Conservation (phyloP, 2,329 filamentous ascomycete genomes). For the Aspergillus hiratsukae region DNA sequence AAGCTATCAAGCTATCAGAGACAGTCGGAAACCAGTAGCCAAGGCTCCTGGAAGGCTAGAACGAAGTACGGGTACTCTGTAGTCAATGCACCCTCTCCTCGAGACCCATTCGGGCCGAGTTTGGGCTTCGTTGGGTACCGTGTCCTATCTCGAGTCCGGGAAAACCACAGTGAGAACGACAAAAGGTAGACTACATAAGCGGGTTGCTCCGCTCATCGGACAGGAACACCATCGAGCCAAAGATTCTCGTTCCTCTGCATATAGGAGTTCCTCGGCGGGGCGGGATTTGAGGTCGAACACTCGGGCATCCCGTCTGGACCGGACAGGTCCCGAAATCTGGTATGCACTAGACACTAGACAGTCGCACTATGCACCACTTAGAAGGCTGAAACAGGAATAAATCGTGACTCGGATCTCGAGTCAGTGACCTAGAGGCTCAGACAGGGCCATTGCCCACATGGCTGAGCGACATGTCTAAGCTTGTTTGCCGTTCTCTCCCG, state of each 20-base stretch:
- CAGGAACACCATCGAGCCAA: not conserved
- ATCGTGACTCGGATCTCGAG: not conserved
- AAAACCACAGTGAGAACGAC: not conserved
- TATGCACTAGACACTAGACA: not conserved
- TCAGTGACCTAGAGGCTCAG: not conserved
- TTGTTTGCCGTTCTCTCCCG: not conserved
- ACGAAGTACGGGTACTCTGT: no score
- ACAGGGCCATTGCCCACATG: not conserved
- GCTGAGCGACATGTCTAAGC: not conserved
- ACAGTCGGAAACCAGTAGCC: not conserved
- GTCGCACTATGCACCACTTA: not conserved
- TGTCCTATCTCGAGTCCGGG: not conserved
- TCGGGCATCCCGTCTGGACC: conserved; percentile 17
- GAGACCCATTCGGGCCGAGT: not conserved
- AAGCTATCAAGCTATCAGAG: not conserved
- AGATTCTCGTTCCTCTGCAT: not conserved
- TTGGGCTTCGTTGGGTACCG: not conserved
- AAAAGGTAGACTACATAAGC: not conserved
- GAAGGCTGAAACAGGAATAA: not conserved
- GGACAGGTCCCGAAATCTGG: conserved; percentile 11
- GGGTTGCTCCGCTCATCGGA: not conserved
- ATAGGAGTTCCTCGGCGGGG: conserved; percentile 10
- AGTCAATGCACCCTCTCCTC: not conserved
- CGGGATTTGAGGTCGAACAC: conserved; percentile 8
- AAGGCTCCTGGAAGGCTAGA: no score